Evolutionary conservation across 2,329 filamentous ascomycete genomes (phyloP).

Genomic region (Colletotrichum kahawae): DNA sequence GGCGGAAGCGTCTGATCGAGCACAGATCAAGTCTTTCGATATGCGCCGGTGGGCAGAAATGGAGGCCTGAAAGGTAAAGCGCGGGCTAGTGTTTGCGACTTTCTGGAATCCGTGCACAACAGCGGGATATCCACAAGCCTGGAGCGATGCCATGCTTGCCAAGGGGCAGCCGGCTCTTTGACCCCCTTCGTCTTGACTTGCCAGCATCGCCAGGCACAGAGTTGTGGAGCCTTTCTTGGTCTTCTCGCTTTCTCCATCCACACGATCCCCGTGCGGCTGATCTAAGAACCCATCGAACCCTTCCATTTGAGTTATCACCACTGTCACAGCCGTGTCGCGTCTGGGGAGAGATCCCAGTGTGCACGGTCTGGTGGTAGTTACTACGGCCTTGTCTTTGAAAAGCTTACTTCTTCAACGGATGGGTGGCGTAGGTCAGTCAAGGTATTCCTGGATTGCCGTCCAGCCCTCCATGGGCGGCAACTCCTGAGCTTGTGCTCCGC

Average conservation of each 20-base stretch:
- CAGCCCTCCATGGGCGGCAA: not conserved
- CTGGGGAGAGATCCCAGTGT: not conserved
- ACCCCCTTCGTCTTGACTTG: slow-evolving; percentile 3
- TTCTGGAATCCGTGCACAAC: not conserved
- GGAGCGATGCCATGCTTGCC: not conserved
- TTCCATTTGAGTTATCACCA: slow-evolving; percentile 10
- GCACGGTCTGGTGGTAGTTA: not conserved
- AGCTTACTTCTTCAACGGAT: not conserved
- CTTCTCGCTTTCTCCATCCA: not conserved
- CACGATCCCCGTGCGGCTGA: not conserved
- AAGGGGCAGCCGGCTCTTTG: not conserved
- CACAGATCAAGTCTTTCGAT: not conserved
- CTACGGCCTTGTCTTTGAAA: not conserved
- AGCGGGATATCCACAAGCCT: not conserved
- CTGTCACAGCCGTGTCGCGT: slow-evolving; percentile 21
- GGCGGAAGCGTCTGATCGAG: not conserved
- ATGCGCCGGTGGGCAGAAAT: not conserved
- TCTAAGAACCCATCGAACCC: not conserved
- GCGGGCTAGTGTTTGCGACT: not conserved
- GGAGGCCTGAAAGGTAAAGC: not conserved
- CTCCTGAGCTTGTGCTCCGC: not conserved
- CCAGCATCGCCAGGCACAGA: not conserved
- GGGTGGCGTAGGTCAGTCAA: not conserved
- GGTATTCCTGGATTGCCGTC: not conserved
- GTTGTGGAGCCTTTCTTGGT: not conserved